Conservation (phyloP, 2,329 filamentous ascomycete genomes). For the Fusarium odoratissimum region DNA sequence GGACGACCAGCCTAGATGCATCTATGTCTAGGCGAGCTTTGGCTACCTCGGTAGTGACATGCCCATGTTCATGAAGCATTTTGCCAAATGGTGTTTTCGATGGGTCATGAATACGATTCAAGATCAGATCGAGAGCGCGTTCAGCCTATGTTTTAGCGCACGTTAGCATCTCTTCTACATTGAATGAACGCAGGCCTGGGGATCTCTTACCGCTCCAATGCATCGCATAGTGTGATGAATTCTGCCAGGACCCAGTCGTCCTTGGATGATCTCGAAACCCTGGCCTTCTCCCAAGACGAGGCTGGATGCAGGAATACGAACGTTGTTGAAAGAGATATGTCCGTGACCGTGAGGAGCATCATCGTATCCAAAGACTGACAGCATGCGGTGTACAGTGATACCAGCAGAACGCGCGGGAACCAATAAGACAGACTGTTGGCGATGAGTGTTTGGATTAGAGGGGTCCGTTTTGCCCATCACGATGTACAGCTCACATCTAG, state of each 20-base stretch:
- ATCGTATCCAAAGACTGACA: constrained; percentile 94
- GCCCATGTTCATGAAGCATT: constrained; percentile 83
- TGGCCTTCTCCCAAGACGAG: constrained; percentile 93
- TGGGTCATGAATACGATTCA: constrained; percentile 93
- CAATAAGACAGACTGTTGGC: constrained; percentile 91
- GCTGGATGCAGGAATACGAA: constrained; percentile 84
- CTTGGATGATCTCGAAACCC: constrained; percentile 98
- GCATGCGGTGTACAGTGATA: constrained; percentile 92
- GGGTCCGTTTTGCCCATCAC: constrained; percentile 95
- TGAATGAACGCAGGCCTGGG: too few relatives aligned
- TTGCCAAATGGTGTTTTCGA: constrained; percentile 92
- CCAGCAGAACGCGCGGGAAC: constrained; percentile 85
- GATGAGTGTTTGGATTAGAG: constrained; percentile 79
- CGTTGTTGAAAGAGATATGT: constrained; percentile 89
- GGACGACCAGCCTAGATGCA: constrained; percentile 85
- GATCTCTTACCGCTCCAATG: constrained; percentile 76
- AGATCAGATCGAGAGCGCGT: constrained; percentile 91
- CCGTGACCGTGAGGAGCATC: constrained; percentile 99
- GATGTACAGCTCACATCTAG: constrained; percentile 90
- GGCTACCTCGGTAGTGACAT: constrained; percentile 91
- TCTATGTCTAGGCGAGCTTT: constrained; percentile 94
- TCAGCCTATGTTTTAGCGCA: constrained; percentile 68
- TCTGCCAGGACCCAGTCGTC: constrained; percentile 91
- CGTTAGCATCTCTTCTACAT: constrained; percentile 18
- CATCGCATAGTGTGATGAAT: constrained; percentile 98